Base-by-base conservation (phyloP, 805 yeast genomes). In the Pichia gijzeniarum region DNA sequence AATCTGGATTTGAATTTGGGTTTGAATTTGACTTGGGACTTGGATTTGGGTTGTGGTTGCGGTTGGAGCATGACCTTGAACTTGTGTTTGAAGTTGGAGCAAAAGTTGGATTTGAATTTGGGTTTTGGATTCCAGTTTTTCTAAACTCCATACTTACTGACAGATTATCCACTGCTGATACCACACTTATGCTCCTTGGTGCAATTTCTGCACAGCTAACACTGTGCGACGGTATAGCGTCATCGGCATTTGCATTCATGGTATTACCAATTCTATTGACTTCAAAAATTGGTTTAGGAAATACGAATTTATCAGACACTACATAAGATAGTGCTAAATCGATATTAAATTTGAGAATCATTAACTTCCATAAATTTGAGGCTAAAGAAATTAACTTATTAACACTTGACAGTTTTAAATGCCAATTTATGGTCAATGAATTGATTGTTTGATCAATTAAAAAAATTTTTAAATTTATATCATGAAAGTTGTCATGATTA, bases 381-480 rank as follows among this genome's bases (percentile, higher is more conserved):
- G 58, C 49, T 5, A 58, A 47, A 9, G 51, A 41, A 9, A 58
- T 49, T 28, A 56, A 39, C 35, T 54, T 58, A 22, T 53, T 55
- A 21, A 59, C 48, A 30, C 60, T 54, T 9, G 58, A 52, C 18
- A 57, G 36, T 34, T 54, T 57, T n/a, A 50, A 45, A 38, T 50
- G 51, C 63, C 63, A 59, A 22, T 57, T 49, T 8, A 40, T 19
- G 12, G 53, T 51, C 8, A 59, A 38, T 8, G 52, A 41, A 4
- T 51, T 44, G 3, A 59, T 45, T 2, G 55, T 46, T 35, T 49
- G 49, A 22, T 56, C 60, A 39, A 59, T 48, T 10, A 59, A 40
- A 41, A 51, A 47, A 8, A 55, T 61, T 44, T 69, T 65, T 47
- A 69, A 49, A 25, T 60, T 54, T 12, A 61, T 53, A 47, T 66